Conservation (phyloP, 1,139 yeast genomes). For the Scheffersomyces illinoinensis region DNA sequence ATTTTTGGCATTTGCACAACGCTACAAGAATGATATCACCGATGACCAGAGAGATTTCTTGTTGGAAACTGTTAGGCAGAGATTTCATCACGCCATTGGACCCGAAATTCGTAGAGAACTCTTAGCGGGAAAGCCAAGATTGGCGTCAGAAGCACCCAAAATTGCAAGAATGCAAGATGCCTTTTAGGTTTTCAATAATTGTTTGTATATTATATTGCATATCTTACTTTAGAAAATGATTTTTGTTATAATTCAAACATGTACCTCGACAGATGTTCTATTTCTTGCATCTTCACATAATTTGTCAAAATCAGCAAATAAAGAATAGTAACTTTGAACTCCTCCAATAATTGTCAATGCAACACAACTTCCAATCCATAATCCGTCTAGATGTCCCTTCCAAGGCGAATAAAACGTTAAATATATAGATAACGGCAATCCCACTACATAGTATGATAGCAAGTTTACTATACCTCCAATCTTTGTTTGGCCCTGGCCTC, state of each 20-base stretch:
- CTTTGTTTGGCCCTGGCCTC: slow-evolving; percentile 62
- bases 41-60: slow-evolving; percentile 96
- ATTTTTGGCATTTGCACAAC: slow-evolving; percentile 87
- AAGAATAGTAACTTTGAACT: slow-evolving; percentile 50
- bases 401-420: slow-evolving; percentile 49
- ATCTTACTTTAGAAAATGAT: neutral
- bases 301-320: slow-evolving; percentile 39
- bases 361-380: slow-evolving; percentile 55
- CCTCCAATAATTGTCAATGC: slow-evolving; percentile 54
- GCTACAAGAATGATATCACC: slow-evolving; percentile 94
- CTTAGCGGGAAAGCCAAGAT: slow-evolving; percentile 68
- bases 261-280: slow-evolving; percentile 26
- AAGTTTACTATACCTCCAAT: slow-evolving; percentile 60
- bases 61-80: slow-evolving; percentile 85
- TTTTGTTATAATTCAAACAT: slow-evolving; percentile 1
- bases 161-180: slow-evolving; percentile 45
- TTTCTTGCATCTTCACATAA: slow-evolving; percentile 44
- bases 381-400: slow-evolving; percentile 48
- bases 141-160: slow-evolving; percentile 20
- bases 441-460: slow-evolving; percentile 52
- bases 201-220: slow-evolving; percentile 1
- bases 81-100: slow-evolving; percentile 85
- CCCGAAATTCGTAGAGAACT: slow-evolving; percentile 95
- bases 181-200: slow-evolving; percentile 19
- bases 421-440: slow-evolving; percentile 51